Evolutionary conservation across 2,329 filamentous ascomycete species (phyloP), one percentile per base, ranked within the genome.

Genomic region (Talaromyces piceae): DNA sequence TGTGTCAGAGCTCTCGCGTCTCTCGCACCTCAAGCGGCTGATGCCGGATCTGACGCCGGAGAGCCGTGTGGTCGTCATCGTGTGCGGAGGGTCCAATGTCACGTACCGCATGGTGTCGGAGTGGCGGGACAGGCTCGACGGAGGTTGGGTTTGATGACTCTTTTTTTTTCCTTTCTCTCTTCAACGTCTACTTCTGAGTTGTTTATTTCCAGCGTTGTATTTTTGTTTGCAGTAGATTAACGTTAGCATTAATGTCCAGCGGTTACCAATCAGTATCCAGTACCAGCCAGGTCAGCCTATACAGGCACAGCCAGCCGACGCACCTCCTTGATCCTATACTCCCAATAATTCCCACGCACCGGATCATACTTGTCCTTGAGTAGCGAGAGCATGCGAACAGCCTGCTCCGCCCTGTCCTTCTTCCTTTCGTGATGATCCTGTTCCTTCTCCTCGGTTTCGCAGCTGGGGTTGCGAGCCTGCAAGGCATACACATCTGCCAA

Each of bases 321-420:
- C 9, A 54, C 18, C 31, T 54, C 48, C 39, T 66, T 69, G 64
- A 81, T 82, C 63, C 81, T 77, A 72, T 87, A 95, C 61, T 87
- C 84, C 93, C 93, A 98, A 71, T 96, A 98, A 57, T 91, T 91
- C 57, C 83, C 84, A 52, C 93, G 78, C 54, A 98, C 86, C 5
- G 88, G 88, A 76, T 98, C 93, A 79, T 90, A 98, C 73, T 84
- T 91, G 63, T 86, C 83, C 45, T 82, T 86, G 62, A 98, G 68
- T 55, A 94, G 73, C 52, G 79, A 79, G 61, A 96, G 70, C 54
- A 86, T 89, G 63, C 82, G 70, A 49, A 76, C 80, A 1, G 90
- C 90, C 16, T 78, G 76, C 57, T 66, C 64, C 16, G 33, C 45
- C 33, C 54, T 53, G 2, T 31, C 46, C 55, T 18, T 39, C n/a